These are phyloP conservation scores for Copromyces sp. DNA, from an alignment of 495 filamentous ascomycete genomes.

Conservation along the genomic window DNA sequence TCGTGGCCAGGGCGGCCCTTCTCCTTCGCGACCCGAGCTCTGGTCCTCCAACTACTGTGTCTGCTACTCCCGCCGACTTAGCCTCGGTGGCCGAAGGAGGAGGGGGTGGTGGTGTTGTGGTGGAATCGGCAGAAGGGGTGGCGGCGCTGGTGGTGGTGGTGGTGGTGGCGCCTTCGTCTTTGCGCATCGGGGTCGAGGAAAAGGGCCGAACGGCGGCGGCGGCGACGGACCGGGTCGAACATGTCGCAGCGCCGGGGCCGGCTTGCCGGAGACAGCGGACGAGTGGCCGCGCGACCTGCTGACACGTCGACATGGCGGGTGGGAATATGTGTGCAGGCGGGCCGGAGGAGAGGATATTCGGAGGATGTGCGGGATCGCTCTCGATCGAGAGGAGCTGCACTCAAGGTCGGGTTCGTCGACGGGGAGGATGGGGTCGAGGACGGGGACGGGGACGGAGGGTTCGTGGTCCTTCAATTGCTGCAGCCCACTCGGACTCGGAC, in stretches of 20 bases:
- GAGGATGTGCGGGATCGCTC: not conserved
- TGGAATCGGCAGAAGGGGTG: not conserved
- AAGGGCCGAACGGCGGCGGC: constrained; percentile 35
- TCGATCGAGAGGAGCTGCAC: constrained; percentile 13
- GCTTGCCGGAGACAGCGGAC: constrained; percentile 50
- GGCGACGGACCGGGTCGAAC: constrained; percentile 22
- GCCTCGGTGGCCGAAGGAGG: not conserved
- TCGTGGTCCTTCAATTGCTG: not conserved
- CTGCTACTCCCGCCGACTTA: not conserved
- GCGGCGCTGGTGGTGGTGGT: constrained; percentile 15
- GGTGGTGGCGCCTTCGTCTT: constrained; percentile 29
- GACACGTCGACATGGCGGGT: constrained; percentile 52
- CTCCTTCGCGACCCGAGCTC: constrained; percentile 76
- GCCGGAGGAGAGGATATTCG: not conserved
- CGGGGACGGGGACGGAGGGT: not conserved
- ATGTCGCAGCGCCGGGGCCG: constrained; percentile 18
- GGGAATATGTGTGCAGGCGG: not conserved
- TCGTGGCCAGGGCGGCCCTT: constrained; percentile 60
- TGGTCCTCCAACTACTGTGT: constrained; percentile 12
- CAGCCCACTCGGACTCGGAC: constrained; percentile 1
- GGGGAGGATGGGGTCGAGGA: constrained; percentile 12
- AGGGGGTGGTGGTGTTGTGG: not conserved
- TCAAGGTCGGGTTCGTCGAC: not conserved
- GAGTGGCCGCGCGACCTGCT: constrained; percentile 57
- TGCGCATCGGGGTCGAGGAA: constrained; percentile 30